Evolutionary conservation across 352 stramenopile species (phyloP), one percentile per base, ranked within the genome.

Genomic region (Pythium aristosporum): DNA sequence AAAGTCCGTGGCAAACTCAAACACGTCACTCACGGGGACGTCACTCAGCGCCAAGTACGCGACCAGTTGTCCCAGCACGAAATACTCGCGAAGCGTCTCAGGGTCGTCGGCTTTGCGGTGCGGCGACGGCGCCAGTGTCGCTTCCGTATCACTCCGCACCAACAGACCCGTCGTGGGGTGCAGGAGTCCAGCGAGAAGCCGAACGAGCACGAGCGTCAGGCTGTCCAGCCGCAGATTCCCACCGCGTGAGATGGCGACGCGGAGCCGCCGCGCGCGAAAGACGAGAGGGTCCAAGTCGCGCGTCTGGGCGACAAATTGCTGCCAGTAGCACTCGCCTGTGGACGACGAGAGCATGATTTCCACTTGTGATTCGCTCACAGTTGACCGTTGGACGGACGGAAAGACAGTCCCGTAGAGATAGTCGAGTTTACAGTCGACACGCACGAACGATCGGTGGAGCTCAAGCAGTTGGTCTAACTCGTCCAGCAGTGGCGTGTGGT

Each of bases 361-460:
- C 51, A 32, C 20, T 11, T 28, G n/a, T 28, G 13, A 9, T 53
- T 25, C 37, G 3, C 20, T 36, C 18, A n/a, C 23, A n/a, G 47
- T 37, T 21, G n/a, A 39, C 59, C 43, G 52, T 25, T 10, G 7
- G 52, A 62, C 49, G 6, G 67, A 69, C 21, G 71, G 72, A 18
- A 87, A 79, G n/a, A 82, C 66, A 20, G 74, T 71, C 9, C 48
- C 25, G 56, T 61, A 39, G 41, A 87, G 56, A 57, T 87, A 87
- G 12, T 81, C 65, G 10, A 89, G 69, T 46, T 89, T 91, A 68
- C 83, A 87, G 61, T 91, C 82, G 34, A 89, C 63, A 5, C 82
- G 82, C 57, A 91, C 61, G 43, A 91, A 43, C 36, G 74, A 84
- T 15, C 71, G 71, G 16, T 75, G 79, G 15, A 73, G 77, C 7